Base-by-base conservation (phyloP, 169 alveolate species). In the Plasmodium relictum region DNA sequence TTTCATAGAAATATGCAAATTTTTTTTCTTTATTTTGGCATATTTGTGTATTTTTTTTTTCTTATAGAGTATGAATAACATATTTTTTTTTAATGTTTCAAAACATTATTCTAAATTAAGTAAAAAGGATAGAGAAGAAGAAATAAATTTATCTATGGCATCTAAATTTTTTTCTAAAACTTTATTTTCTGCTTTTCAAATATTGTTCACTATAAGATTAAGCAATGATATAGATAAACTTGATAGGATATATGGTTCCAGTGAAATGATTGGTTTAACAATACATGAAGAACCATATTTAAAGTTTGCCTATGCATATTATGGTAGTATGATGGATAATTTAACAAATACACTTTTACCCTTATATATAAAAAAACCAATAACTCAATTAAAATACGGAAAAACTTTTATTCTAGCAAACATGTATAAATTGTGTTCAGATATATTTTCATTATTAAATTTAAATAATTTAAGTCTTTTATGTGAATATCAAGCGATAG, bases 311-410 rank as follows among this genome's bases (percentile, higher is more conserved):
- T 76, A 63, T 37, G 74, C 62, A 37, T 76, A 76, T 42, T 20
- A 76, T 48, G 76, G 78, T 0, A 76, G 78, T 45, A 76, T 76
- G 89, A 6, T 62, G 7, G 89, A 76, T 63, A 76, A 58, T 26
- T 6, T 76, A 4, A n/a, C 62, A 61, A 76, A 76, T 48, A 76
- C 63, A n/a, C 63, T 76, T 42, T 76, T 76, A 39, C 89, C 89
- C 14, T 24, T 76, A 50, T 50, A 62, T 56, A 76, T 76, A 63
- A 76, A 76, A n/a, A n/a, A n/a, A n/a, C n/a, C n/a, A n/a, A n/a
- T n/a, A n/a, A n/a, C n/a, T n/a, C n/a, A n/a, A n/a, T 22, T 76
- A 37, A 76, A 76, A 31, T 76, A 76, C 24, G 89, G 89, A 62
- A 76, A 76, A 54, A 76, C 89, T 31, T 76, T 76, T 63, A 58